phyloP scores from a whole-genome alignment of 805 yeast species.

The Cyberlindnera mississippiensis region DNA sequence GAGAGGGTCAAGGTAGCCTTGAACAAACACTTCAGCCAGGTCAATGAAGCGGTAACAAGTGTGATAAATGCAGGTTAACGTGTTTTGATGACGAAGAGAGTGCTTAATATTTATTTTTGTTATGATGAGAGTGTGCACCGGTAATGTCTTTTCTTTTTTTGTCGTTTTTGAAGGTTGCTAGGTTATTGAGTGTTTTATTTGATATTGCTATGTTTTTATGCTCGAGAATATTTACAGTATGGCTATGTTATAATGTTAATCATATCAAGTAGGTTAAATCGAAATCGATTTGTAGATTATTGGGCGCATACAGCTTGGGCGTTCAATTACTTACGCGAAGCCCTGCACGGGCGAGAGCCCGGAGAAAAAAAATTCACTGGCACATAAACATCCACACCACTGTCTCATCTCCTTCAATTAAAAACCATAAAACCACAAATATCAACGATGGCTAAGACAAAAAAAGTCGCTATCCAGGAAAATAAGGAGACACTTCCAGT shows the following conservation, averaged over 20 bases:
- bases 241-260: neutral
- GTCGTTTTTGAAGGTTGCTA: neutral
- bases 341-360: neutral
- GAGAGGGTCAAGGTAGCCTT: slow-evolving; percentile 44
- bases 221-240: neutral
- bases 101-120: neutral
- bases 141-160: neutral
- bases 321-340: too few species aligned
- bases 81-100: neutral
- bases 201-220: neutral
- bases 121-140: neutral
- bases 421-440: neutral
- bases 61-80: slow-evolving; percentile 23
- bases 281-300: too few species aligned
- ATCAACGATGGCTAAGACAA: slow-evolving; percentile 10
- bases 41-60: slow-evolving; percentile 38
- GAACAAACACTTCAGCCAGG: slow-evolving; percentile 34
- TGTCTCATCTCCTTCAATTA: neutral
- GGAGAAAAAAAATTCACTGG: slow-evolving; percentile 4
- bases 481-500: slow-evolving; percentile 9
- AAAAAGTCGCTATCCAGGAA: slow-evolving; percentile 10
- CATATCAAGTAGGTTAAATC: neutral
- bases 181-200: too few species aligned
- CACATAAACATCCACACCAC: neutral
- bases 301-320: too few species aligned